A percentile compares a stretch with the other conserved stretches of the same genome.
Conservation (phyloP, 164 flowering plant genomes). For the Vitis cinerea region DNA sequence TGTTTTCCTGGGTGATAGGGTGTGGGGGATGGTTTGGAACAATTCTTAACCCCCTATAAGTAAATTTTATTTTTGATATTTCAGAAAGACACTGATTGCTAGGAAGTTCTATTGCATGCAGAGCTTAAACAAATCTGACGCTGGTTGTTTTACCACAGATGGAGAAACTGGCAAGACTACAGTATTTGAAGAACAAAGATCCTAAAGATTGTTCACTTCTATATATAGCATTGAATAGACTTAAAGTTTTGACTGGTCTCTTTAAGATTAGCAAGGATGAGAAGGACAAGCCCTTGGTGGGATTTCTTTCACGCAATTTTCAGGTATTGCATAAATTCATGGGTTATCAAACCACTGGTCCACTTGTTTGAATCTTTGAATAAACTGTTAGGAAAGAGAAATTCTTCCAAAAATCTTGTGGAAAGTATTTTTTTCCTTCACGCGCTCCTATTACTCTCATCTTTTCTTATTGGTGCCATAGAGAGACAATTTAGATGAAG, state of each 20-base stretch:
- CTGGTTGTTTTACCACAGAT: constrained; percentile 47
- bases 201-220: constrained; percentile 94
- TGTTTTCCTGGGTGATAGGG: too few species aligned
- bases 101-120: too few species aligned
- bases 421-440: not conserved
- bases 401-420: not conserved
- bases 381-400: not conserved
- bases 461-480: not conserved
- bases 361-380: not conserved
- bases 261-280: constrained; percentile 94
- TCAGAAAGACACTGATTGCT: too few species aligned
- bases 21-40: too few species aligned
- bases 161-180: constrained; percentile 93
- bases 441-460: not conserved
- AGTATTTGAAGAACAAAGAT: constrained; percentile 80
- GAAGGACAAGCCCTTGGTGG: constrained; percentile 93
- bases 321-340: constrained; percentile 52
- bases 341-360: not conserved
- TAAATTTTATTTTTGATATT: too few species aligned
- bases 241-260: constrained; percentile 92
- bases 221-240: constrained; percentile 82
- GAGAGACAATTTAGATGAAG: not conserved
- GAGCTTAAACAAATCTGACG: not conserved
- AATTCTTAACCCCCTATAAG: too few species aligned
- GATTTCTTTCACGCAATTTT: constrained; percentile 91